Conservation (phyloP, 768 basidiomycete genomes). For the Exidia glandulosa region DNA sequence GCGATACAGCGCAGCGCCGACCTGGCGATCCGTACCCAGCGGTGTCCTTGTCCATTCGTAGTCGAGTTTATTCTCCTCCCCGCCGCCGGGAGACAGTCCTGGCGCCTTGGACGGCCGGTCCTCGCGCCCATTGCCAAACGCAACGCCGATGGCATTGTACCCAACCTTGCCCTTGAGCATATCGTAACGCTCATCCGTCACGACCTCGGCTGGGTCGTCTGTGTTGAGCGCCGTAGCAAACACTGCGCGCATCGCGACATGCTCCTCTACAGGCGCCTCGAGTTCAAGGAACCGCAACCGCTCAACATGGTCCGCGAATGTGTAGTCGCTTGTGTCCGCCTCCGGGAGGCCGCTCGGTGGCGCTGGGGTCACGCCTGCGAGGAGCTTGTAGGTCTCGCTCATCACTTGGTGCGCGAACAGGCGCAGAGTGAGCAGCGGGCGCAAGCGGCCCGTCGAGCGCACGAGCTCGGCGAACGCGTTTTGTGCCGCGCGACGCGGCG, state of each 20-base stretch:
- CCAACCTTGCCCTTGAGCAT: conserved; percentile 56
- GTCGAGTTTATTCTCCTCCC: conserved; percentile 64
- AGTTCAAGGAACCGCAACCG: conserved; percentile 57
- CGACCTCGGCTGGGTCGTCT: conserved; percentile 61
- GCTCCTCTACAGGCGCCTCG: conserved; percentile 36
- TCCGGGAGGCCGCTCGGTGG: neutral
- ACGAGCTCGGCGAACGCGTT: conserved; percentile 44
- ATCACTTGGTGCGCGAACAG: conserved; percentile 65
- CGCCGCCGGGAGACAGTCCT: conserved; percentile 25
- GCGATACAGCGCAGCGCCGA: conserved; percentile 65
- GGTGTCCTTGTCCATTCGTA: conserved; percentile 71
- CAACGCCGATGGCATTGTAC: conserved; percentile 72
- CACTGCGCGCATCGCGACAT: conserved; percentile 39
- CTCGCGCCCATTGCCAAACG: conserved; percentile 50
- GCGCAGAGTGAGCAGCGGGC: conserved; percentile 51
- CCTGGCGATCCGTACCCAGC: conserved; percentile 60
- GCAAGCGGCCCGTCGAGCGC: conserved; percentile 32
- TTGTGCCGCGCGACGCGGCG: conserved; percentile 47
- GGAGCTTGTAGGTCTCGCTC: conserved; percentile 33
- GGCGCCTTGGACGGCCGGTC: too few relatives aligned
- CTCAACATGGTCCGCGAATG: conserved; percentile 67
- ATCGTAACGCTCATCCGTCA: conserved; percentile 52
- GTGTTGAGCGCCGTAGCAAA: conserved; percentile 39
- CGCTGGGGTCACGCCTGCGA: neutral
- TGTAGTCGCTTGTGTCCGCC: conserved; percentile 30